Percentiles rank a stretch among this genome's conserved stretches.
Evolutionary conservation across 805 yeast genomes (phyloP).

Genomic region (Saccharomycopsis lassenensis): DNA sequence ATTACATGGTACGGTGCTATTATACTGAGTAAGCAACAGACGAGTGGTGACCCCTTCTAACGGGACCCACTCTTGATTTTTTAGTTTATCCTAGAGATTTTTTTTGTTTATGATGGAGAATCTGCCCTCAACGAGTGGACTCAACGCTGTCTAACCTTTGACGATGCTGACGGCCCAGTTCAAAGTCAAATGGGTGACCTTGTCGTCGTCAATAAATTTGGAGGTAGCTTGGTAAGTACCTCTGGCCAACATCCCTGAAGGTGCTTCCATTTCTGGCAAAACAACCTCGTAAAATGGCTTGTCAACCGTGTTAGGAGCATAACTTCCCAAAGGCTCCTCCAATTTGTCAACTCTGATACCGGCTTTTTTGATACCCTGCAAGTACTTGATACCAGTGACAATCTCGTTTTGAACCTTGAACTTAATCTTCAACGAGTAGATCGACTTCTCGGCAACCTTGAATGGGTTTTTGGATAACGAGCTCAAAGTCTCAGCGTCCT

Average conservation of each 20-base stretch:
- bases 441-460: slow-evolving; percentile 66
- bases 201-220: slow-evolving; percentile 82
- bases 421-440: slow-evolving; percentile 59
- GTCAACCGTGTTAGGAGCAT: slow-evolving; percentile 75
- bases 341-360: slow-evolving; percentile 80
- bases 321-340: slow-evolving; percentile 84
- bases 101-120: no score
- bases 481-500: slow-evolving; percentile 47
- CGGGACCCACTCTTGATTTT: no score
- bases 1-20: no score
- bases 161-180: slow-evolving; percentile 84
- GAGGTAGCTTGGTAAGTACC: slow-evolving; percentile 76
- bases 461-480: slow-evolving; percentile 54
- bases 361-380: slow-evolving; percentile 75
- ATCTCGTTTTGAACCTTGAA: slow-evolving; percentile 86
- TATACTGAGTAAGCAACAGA: no score
- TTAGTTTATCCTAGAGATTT: no score
- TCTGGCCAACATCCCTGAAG: slow-evolving; percentile 80
- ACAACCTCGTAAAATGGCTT: slow-evolving; percentile 66
- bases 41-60: no score
- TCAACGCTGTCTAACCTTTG: slow-evolving; percentile 32
- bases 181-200: slow-evolving; percentile 54
- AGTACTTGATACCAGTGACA: slow-evolving; percentile 79
- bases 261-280: slow-evolving; percentile 71
- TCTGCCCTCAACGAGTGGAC: no score